These are phyloP conservation scores for Backusella tarrabulga DNA, from an alignment of 192 early-diverging fungal species.

Conservation along the genomic window DNA sequence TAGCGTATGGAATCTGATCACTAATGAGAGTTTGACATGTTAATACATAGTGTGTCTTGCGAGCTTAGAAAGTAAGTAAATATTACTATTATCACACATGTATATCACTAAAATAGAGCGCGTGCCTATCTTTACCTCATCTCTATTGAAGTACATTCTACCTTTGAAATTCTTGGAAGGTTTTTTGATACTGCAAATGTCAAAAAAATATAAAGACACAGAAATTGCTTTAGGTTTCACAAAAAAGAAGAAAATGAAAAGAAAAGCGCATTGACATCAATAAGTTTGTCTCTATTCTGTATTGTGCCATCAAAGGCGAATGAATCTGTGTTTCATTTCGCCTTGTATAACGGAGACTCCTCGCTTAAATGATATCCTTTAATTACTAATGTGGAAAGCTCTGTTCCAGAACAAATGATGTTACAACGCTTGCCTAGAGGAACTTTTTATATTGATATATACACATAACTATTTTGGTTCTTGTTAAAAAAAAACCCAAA, in stretches of 20 bases:
- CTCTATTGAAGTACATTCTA: neutral
- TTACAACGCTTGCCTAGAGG: neutral
- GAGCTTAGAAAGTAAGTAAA: neutral
- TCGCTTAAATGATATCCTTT: neutral
- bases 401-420: neutral
- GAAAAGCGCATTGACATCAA: neutral
- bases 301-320: neutral
- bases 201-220: neutral
- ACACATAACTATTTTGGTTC: neutral
- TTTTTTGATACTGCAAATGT: neutral
- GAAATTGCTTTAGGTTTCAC: neutral
- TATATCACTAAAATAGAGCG: neutral
- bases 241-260: neutral
- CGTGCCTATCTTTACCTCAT: neutral
- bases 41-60: neutral
- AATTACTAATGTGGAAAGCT: neutral
- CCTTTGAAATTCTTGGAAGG: neutral
- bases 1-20: too few species aligned
- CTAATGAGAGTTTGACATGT: neutral
- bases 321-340: neutral
- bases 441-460: neutral
- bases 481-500: neutral
- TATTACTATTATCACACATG: neutral
- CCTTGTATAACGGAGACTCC: neutral
- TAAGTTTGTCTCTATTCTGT: neutral